A percentile compares a stretch with the other conserved stretches of the same genome.
phyloP scores from a whole-genome alignment of 768 basidiomycete genomes.

The Nevesoporus exiguus region DNA sequence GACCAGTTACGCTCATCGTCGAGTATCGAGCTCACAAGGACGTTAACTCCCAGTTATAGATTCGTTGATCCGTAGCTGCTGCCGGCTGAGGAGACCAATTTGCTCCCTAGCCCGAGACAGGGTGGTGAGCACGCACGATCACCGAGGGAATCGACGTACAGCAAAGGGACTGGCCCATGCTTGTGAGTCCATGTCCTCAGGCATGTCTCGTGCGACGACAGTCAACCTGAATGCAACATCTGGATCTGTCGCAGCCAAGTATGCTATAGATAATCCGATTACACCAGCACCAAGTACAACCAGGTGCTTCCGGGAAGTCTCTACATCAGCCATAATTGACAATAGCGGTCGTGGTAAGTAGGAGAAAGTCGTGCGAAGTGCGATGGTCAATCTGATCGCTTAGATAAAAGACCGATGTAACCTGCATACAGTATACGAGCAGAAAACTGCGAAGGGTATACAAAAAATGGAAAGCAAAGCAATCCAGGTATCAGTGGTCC shows the following conservation, averaged over 20 bases:
- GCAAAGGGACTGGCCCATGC: constrained; percentile 52
- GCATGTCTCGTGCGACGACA: constrained; percentile 38
- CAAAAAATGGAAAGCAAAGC: not conserved
- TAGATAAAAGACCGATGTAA: not conserved
- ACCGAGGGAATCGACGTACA: constrained; percentile 26
- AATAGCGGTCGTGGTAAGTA: not conserved
- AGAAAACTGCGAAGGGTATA: not conserved
- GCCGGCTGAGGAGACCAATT: constrained; percentile 45
- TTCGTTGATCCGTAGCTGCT: constrained; percentile 31
- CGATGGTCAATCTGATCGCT: not conserved
- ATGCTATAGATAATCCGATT: constrained; percentile 38
- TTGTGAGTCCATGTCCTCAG: constrained; percentile 37
- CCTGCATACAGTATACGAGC: not conserved
- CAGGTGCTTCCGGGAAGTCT: constrained; percentile 13
- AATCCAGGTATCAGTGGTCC: not conserved
- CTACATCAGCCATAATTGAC: constrained; percentile 11
- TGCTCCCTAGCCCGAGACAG: constrained; percentile 35
- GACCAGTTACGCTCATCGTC: not conserved
- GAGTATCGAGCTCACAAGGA: constrained; percentile 37
- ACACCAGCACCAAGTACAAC: constrained; percentile 40
- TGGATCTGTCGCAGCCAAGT: constrained; percentile 26
- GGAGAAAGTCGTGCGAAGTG: not conserved
- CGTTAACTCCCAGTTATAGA: constrained; percentile 36
- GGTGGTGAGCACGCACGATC: not conserved
- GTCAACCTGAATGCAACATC: constrained; percentile 21